A percentile compares a stretch with the other conserved stretches of the same genome.
Conservation (phyloP, 192 early-diverging fungal species). For the Backusella luteola region DNA sequence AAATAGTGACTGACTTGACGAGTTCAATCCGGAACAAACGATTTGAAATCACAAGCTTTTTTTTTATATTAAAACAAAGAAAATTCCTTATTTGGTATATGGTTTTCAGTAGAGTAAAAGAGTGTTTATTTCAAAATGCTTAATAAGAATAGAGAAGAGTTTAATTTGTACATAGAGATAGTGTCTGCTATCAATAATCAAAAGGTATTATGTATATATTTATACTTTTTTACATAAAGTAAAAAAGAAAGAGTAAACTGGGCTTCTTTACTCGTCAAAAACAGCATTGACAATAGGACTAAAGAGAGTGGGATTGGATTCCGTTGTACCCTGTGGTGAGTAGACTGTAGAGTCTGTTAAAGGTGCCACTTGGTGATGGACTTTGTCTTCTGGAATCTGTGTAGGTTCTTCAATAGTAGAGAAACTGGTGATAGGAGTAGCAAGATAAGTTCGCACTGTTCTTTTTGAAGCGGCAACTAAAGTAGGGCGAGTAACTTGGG, state of each 20-base stretch:
- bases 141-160: background rate
- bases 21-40: background rate
- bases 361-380: slow-evolving; percentile 16
- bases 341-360: slow-evolving; percentile 13
- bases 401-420: background rate
- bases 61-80: background rate
- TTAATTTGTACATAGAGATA: background rate
- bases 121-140: background rate
- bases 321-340: slow-evolving; percentile 2
- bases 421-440: background rate
- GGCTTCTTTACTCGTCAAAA: slow-evolving; percentile 12
- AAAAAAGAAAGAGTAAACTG: background rate
- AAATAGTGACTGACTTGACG: background rate
- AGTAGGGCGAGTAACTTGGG: background rate
- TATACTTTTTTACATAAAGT: background rate
- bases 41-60: background rate
- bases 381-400: slow-evolving; percentile 4
- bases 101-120: background rate
- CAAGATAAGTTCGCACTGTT: background rate
- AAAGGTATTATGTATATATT: background rate
- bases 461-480: background rate
- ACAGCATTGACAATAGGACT: slow-evolving; percentile 5
- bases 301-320: background rate
- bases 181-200: background rate
- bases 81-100: background rate